Evolutionary conservation across 2,329 filamentous ascomycete species (phyloP).

Genomic region (Colletotrichum cereale): DNA sequence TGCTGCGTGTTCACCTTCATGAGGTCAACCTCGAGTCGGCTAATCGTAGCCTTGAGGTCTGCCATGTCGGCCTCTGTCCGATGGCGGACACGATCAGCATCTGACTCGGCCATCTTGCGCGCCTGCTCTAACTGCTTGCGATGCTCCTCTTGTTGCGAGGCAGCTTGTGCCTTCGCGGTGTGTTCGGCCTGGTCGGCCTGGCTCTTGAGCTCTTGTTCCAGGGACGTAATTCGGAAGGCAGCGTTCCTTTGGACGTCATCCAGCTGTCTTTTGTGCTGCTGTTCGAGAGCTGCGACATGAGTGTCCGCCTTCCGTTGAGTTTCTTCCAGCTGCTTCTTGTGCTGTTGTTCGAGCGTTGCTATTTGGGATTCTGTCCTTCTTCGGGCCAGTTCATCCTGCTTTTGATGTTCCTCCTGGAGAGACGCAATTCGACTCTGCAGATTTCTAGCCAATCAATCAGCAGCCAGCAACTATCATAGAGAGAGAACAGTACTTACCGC

Average conservation of each 20-base stretch:
- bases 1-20: conserved; percentile 63
- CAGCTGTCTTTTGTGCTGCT: conserved; percentile 35
- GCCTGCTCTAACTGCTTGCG: conserved; percentile 58
- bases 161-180: conserved; percentile 43
- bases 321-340: conserved; percentile 47
- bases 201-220: conserved; percentile 43
- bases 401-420: conserved; percentile 41
- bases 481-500: conserved; percentile 54
- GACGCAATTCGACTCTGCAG: conserved; percentile 37
- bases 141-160: conserved; percentile 47
- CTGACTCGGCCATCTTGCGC: conserved; percentile 62
- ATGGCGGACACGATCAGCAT: conserved; percentile 61
- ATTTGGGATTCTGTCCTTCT: conserved; percentile 62
- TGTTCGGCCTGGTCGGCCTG: conserved; percentile 54
- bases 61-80: conserved; percentile 71
- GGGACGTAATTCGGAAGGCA: neutral
- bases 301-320: conserved; percentile 36
- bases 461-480: neutral
- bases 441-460: conserved; percentile 12
- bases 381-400: conserved; percentile 52
- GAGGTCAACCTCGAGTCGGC: conserved; percentile 71
- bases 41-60: conserved; percentile 72
- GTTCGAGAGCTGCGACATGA: conserved; percentile 26
- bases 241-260: conserved; percentile 12
- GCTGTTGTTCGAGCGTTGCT: conserved; percentile 47